Percentiles rank a stretch among this genome's conserved stretches.
Evolutionary conservation across 306 rosid species (phyloP).

Genomic region (Dalbergia oliveri): DNA sequence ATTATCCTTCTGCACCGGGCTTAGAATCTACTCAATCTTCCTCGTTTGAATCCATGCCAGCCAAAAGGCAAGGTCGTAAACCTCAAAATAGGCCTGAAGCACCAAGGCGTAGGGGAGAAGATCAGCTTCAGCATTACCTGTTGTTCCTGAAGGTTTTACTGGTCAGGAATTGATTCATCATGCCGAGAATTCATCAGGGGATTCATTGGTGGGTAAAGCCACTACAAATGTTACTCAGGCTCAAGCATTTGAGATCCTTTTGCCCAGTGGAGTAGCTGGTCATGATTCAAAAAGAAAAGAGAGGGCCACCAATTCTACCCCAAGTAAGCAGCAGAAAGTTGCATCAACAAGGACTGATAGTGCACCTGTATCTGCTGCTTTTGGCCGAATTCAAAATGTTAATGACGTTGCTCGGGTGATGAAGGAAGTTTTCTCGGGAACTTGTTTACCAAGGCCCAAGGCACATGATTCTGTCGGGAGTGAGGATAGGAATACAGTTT

Average conservation of each 20-base stretch:
- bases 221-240: conserved; percentile 55
- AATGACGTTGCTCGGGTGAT: conserved; percentile 98
- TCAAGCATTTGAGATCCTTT: conserved; percentile 59
- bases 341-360: conserved; percentile 57
- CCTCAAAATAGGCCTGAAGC: conserved; percentile 70
- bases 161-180: conserved; percentile 63
- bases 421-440: conserved; percentile 97
- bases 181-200: conserved; percentile 55
- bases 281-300: conserved; percentile 80
- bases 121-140: conserved; percentile 53
- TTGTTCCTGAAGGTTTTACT: conserved; percentile 52
- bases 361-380: conserved; percentile 65
- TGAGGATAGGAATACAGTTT: conserved; percentile 34
- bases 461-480: conserved; percentile 59
- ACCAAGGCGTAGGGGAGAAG: conserved; percentile 84
- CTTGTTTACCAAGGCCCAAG: conserved; percentile 73
- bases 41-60: conserved; percentile 62
- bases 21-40: conserved; percentile 58
- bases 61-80: conserved; percentile 86
- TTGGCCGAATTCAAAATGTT: conserved; percentile 78
- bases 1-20: conserved; percentile 51
- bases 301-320: conserved; percentile 59
- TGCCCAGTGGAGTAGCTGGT: conserved; percentile 58
- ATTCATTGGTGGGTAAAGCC: conserved; percentile 58
- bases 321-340: conserved; percentile 65